Evolutionary conservation across 2,329 filamentous ascomycete genomes (phyloP).

Genomic region (Penicillium sp.): DNA sequence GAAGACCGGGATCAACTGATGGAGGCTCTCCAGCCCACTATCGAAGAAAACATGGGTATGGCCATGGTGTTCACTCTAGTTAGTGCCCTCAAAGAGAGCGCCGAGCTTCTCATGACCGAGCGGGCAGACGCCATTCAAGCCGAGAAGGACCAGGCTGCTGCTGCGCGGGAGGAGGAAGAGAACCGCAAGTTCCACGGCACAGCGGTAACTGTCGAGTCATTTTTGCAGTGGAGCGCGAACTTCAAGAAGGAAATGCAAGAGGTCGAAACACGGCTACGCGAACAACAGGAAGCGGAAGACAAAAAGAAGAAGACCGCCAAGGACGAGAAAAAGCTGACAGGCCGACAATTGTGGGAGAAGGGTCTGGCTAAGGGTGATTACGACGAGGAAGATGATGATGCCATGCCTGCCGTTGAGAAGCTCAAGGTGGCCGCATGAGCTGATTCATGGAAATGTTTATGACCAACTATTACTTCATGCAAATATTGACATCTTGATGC

Average conservation of each 20-base stretch:
- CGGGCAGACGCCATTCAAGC: conserved; percentile 66
- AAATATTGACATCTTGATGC: conserved; percentile 10
- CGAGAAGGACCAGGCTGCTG: conserved; percentile 54
- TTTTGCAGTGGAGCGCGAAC: conserved; percentile 75
- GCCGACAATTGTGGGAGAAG: conserved; percentile 75
- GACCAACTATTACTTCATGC: conserved; percentile 10
- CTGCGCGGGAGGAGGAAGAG: conserved; percentile 77
- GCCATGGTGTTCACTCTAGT: conserved; percentile 95
- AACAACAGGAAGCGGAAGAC: conserved; percentile 75
- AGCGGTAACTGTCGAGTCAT: conserved; percentile 81
- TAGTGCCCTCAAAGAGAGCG: conserved; percentile 81
- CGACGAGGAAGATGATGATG: conserved; percentile 65
- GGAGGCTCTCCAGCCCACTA: conserved; percentile 67
- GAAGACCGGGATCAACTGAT: conserved; percentile 78
- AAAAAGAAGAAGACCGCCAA: conserved; percentile 76
- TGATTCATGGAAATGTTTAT: conserved; percentile 16
- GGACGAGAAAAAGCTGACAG: conserved; percentile 66
- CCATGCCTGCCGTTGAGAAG: conserved; percentile 63
- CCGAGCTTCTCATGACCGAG: conserved; percentile 79
- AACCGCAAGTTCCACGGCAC: conserved; percentile 96
- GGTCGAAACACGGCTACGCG: conserved; percentile 61
- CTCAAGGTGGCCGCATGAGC: conserved; percentile 66
- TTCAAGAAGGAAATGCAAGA: conserved; percentile 84
- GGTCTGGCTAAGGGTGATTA: conserved; percentile 70
- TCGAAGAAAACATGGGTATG: conserved; percentile 94